Evolutionary conservation across 2,329 filamentous ascomycete genomes (phyloP).

Genomic region (Elsinoe fawcettii): DNA sequence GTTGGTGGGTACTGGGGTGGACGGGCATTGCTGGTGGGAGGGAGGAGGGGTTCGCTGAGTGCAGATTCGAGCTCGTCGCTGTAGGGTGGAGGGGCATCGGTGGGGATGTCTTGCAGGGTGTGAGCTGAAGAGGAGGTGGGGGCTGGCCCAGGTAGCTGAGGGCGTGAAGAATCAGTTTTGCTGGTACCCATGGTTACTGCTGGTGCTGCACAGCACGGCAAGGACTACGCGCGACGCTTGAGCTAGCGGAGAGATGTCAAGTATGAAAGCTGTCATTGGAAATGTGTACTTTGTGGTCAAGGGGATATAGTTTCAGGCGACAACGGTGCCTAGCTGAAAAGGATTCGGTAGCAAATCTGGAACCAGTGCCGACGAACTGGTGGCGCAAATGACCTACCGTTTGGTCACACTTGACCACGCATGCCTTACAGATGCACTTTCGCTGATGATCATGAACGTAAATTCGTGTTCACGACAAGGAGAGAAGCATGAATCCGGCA

Average conservation of each 20-base stretch:
- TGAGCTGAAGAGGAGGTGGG: neutral
- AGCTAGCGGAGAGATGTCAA: no score
- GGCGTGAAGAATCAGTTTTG: neutral
- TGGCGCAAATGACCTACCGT: neutral
- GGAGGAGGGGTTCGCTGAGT: neutral
- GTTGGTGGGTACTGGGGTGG: neutral
- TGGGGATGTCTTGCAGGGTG: neutral
- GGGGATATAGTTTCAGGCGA: neutral
- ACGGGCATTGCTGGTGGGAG: neutral
- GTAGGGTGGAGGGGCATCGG: constrained; percentile 1
- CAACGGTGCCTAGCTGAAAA: neutral
- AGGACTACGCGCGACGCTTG: no score
- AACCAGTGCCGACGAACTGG: neutral
- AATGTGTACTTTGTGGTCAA: neutral
- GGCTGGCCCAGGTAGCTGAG: neutral
- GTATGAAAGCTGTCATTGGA: no score
- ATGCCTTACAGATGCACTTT: no score
- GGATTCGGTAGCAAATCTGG: neutral
- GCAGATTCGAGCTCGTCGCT: neutral
- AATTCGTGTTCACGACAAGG: no score
- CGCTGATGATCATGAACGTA: no score
- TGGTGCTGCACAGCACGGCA: neutral
- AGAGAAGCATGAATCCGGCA: no score
- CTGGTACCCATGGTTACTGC: neutral
- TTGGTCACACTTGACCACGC: neutral